phyloP scores from a whole-genome alignment of 768 basidiomycete genomes.

The Suillus lakei region DNA sequence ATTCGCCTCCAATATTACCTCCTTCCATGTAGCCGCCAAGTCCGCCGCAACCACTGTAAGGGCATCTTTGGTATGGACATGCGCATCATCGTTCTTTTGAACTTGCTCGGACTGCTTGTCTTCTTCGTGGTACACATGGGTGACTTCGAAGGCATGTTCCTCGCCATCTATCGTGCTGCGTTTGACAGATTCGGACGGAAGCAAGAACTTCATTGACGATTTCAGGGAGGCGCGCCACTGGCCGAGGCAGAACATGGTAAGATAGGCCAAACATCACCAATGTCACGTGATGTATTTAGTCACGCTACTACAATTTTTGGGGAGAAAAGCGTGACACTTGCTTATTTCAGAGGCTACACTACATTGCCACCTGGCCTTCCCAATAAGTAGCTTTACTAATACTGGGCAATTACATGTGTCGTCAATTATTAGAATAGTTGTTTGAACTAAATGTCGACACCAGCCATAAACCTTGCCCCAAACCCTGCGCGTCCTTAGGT shows the following conservation, averaged over 20 bases:
- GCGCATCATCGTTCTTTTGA: constrained; percentile 73
- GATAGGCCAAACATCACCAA: no score
- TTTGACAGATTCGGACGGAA: constrained; percentile 78
- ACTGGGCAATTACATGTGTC: neutral
- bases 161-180: constrained; percentile 95
- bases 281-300: no score
- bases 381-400: neutral
- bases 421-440: neutral
- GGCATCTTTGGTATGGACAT: constrained; percentile 85
- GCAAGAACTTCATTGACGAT: constrained; percentile 95
- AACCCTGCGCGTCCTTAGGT: neutral
- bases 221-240: constrained; percentile 99
- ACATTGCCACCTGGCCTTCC: constrained; percentile 1
- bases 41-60: constrained; percentile 34
- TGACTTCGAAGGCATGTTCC: no score
- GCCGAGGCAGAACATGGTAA: constrained; percentile 94
- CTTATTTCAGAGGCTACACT: no score
- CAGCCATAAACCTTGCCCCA: constrained; percentile 1
- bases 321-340: no score
- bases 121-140: no score
- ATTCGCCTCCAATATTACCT: constrained; percentile 44
- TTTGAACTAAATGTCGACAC: neutral
- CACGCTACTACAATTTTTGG: no score
- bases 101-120: constrained; percentile 75
- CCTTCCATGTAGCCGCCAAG: constrained; percentile 29